Percentiles rank a stretch among this genome's conserved stretches.
These are phyloP conservation scores for Euphorbia pulcherrima DNA, from an alignment of 345 rosid species.

Conservation along the genomic window DNA sequence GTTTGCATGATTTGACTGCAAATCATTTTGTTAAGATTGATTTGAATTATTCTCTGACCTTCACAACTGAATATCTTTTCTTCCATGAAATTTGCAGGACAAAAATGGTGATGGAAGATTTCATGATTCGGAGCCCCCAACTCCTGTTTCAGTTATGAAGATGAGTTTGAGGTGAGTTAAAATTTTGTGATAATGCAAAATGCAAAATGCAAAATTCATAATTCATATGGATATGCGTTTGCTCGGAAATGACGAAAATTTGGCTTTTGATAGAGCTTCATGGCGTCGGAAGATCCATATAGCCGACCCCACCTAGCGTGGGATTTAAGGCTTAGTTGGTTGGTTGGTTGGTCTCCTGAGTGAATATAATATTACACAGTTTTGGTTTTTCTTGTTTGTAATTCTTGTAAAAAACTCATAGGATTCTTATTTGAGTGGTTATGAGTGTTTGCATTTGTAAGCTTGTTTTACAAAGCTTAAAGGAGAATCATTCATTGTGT, in stretches of 20 bases:
- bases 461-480: conserved; percentile 3
- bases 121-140: conserved; percentile 95
- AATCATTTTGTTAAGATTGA: not conserved
- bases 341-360: not conserved
- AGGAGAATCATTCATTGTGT: not conserved
- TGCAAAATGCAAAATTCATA: too few species aligned
- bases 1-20: not conserved
- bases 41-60: not conserved
- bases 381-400: not conserved
- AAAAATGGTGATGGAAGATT: conserved; percentile 71
- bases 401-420: not conserved
- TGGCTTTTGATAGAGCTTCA: too few species aligned
- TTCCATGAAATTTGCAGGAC: conserved; percentile 50
- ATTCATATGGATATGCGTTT: too few species aligned
- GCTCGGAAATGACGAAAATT: too few species aligned
- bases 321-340: too few species aligned
- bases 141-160: conserved; percentile 81
- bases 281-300: too few species aligned
- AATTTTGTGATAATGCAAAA: too few species aligned
- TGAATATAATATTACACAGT: not conserved
- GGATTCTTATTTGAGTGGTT: not conserved
- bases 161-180: conserved; percentile 68
- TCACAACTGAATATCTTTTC: conserved; percentile 6
- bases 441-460: not conserved
- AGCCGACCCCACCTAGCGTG: too few species aligned